phyloP scores from a whole-genome alignment of 306 rosid genomes.

The Dalbergia oliveri region DNA sequence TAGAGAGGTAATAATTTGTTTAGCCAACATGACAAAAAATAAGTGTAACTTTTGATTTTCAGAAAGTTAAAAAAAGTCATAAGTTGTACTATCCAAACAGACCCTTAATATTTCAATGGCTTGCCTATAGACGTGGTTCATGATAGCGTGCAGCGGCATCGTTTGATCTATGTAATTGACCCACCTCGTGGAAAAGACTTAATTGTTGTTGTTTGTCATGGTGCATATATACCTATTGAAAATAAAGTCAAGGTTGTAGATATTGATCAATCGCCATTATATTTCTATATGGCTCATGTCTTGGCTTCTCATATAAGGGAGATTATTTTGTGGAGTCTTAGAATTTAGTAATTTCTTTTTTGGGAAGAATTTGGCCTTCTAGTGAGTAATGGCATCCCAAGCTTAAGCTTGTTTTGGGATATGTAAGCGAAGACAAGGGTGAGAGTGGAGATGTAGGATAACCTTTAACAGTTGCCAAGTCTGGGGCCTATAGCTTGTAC shows the following conservation, averaged over 20 bases:
- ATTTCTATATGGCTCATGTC: neutral
- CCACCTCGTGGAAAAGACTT: too few relatives aligned
- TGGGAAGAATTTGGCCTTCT: constrained; percentile 7
- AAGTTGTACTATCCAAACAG: too few relatives aligned
- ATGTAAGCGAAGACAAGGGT: neutral
- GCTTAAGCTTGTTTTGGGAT: constrained; percentile 21
- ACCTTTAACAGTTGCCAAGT: constrained; percentile 18
- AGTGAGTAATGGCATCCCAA: neutral
- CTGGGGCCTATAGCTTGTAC: neutral
- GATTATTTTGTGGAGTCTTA: constrained; percentile 4
- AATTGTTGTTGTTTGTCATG: neutral
- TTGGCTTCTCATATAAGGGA: neutral
- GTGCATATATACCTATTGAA: constrained; percentile 21
- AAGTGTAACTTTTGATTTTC: too few relatives aligned
- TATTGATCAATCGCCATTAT: neutral
- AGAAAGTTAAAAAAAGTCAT: too few relatives aligned
- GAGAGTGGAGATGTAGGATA: constrained; percentile 4
- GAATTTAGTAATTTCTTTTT: neutral
- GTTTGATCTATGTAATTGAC: too few relatives aligned
- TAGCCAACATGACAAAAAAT: too few relatives aligned
- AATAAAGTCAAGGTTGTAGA: constrained; percentile 12
- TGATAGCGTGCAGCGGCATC: too few relatives aligned
- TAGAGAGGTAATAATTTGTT: too few relatives aligned
- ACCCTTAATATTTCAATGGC: too few relatives aligned
- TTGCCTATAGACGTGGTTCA: too few relatives aligned